Conservation (phyloP, 768 basidiomycete species). For the Boletus fagicola region DNA sequence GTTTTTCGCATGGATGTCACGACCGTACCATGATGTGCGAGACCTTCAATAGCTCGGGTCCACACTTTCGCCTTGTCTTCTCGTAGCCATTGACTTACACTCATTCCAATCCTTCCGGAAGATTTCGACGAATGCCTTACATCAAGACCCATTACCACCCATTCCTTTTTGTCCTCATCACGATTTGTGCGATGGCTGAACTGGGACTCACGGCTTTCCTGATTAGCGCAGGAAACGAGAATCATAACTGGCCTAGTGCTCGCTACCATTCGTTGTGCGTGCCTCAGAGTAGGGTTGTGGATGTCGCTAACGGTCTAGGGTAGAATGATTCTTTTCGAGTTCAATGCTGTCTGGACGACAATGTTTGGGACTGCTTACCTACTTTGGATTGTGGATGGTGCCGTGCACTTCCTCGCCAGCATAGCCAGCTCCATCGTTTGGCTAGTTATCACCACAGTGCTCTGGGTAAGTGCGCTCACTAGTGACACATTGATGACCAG, state of each 20-base stretch:
- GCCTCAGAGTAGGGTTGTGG: background rate
- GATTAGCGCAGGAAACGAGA: constrained; percentile 65
- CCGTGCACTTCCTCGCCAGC: constrained; percentile 66
- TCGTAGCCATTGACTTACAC: constrained; percentile 13
- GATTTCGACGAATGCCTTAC: constrained; percentile 36
- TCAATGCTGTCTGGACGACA: constrained; percentile 73
- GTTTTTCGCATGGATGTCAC: constrained; percentile 33
- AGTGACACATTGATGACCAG: background rate
- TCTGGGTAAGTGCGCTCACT: constrained; percentile 56
- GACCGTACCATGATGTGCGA: constrained; percentile 24
- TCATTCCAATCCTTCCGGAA: constrained; percentile 8
- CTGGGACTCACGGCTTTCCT: constrained; percentile 74
- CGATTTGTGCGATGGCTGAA: constrained; percentile 65
- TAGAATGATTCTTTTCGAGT: constrained; percentile 58
- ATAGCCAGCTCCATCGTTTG: constrained; percentile 76
- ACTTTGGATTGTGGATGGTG: constrained; percentile 66
- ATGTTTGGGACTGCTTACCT: constrained; percentile 69
- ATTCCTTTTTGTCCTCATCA: constrained; percentile 61
- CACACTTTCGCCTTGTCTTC: constrained; percentile 10
- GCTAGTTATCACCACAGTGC: constrained; percentile 57
- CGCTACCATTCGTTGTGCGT: constrained; percentile 66
- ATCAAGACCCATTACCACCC: constrained; percentile 59
- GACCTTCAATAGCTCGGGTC: constrained; percentile 19
- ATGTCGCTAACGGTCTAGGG: constrained; percentile 4
- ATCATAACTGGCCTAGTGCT: constrained; percentile 56